Conservation (phyloP, 2,329 filamentous ascomycete genomes). For the Fusarium torulosum region DNA sequence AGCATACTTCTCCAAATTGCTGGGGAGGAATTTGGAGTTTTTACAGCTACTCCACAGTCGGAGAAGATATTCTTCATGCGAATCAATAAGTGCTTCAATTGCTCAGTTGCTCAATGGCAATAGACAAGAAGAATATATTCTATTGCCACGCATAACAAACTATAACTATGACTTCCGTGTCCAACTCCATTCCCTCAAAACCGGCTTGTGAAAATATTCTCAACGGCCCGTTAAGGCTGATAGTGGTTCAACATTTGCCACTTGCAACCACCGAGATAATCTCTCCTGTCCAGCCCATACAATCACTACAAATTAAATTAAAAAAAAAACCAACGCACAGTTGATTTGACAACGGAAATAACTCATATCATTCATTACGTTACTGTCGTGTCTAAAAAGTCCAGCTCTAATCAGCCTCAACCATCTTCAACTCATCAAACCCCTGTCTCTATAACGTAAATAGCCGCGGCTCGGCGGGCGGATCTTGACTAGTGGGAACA, state of each 20-base stretch:
- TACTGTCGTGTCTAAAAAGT: constrained; percentile 8
- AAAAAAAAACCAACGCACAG: neutral
- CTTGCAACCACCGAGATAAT: neutral
- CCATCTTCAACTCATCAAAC: neutral
- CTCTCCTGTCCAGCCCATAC: neutral
- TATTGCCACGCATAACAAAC: neutral
- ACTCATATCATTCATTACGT: constrained; percentile 24
- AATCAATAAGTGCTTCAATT: neutral
- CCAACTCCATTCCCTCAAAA: neutral
- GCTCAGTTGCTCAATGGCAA: no score
- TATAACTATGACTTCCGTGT: neutral
- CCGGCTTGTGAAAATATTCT: neutral
- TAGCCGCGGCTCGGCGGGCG: constrained; percentile 14
- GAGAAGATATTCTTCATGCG: neutral
- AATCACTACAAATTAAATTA: neutral
- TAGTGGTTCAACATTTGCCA: neutral
- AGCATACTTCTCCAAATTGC: neutral
- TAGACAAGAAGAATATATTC: neutral
- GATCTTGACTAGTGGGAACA: constrained; percentile 5
- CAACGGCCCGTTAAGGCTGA: neutral
- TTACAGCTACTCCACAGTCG: constrained; percentile 3
- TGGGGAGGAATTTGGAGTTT: constrained; percentile 1
- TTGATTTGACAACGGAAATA: neutral
- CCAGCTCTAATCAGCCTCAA: neutral
- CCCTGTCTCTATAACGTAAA: constrained; percentile 33